These are phyloP conservation scores for Vinca minor DNA, from an alignment of 257 asterid species.

Conservation along the genomic window DNA sequence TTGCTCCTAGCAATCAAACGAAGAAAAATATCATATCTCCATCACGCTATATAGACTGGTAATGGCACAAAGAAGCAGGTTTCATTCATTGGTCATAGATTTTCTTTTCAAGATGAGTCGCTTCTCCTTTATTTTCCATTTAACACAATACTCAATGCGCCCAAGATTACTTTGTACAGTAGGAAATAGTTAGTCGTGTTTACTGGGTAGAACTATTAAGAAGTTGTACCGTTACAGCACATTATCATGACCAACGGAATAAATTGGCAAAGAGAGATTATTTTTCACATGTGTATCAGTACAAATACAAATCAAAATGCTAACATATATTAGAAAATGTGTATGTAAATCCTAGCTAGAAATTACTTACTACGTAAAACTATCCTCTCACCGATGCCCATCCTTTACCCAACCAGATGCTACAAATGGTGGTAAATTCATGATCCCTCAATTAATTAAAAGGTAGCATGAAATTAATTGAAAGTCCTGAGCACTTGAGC, in stretches of 20 bases:
- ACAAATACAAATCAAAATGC: neutral
- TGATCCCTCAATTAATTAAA: conserved; percentile 2
- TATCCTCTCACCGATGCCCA: neutral
- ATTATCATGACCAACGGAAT: neutral
- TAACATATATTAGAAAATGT: neutral
- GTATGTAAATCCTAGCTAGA: neutral
- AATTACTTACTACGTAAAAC: neutral
- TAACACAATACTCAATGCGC: neutral
- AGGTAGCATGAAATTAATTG: neutral
- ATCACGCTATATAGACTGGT: neutral
- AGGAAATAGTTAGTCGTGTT: neutral
- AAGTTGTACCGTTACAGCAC: neutral
- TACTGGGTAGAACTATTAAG: neutral
- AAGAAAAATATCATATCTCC: conserved; percentile 3
- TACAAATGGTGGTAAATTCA: too few relatives aligned
- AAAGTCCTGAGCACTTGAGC: neutral
- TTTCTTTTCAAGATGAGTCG: neutral
- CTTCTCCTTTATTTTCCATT: neutral
- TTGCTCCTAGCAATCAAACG: conserved; percentile 71
- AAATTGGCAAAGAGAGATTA: neutral
- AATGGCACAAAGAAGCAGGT: neutral
- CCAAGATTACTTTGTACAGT: neutral
- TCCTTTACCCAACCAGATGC: neutral
- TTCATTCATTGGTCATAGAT: neutral
- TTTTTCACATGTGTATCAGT: neutral